phyloP scores from a whole-genome alignment of 2,329 filamentous ascomycete species.

The Aspergillus fijiensis region DNA sequence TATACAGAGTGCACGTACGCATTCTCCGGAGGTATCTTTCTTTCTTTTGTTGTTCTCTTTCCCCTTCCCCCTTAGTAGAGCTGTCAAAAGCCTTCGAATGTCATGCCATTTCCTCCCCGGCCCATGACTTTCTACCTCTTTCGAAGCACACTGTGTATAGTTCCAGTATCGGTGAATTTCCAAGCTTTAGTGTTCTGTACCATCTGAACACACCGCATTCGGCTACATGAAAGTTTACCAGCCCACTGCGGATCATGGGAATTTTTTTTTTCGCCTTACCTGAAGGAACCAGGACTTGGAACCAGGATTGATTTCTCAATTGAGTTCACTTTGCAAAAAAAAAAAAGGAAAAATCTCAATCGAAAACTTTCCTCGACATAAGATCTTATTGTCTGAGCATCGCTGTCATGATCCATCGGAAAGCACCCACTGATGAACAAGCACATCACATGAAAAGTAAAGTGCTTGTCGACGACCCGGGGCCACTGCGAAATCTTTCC shows the following conservation, averaged over 20 bases:
- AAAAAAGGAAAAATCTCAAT: background rate
- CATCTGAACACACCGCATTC: conserved; percentile 19
- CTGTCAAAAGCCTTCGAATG: background rate
- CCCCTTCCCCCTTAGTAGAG: background rate
- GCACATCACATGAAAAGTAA: background rate
- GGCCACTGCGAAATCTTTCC: background rate
- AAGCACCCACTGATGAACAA: too few relatives aligned
- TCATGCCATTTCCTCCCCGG: background rate
- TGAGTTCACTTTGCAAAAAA: background rate
- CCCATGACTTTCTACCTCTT: conserved; percentile 1
- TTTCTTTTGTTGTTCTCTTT: background rate
- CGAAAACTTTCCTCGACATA: background rate
- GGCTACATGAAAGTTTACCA: conserved; percentile 18
- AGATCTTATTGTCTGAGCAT: too few relatives aligned
- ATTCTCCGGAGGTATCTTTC: too few relatives aligned
- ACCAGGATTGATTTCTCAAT: background rate
- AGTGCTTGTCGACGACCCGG: too few relatives aligned
- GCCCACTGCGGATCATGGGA: conserved; percentile 25
- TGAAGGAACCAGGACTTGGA: background rate
- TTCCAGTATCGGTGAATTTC: background rate
- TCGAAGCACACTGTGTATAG: background rate
- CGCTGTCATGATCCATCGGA: too few relatives aligned
- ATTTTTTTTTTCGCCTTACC: background rate
- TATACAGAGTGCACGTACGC: too few relatives aligned
- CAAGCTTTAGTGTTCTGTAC: conserved; percentile 5